phyloP scores from a whole-genome alignment of 257 asterid genomes.

The Ophiorrhiza pumila region DNA sequence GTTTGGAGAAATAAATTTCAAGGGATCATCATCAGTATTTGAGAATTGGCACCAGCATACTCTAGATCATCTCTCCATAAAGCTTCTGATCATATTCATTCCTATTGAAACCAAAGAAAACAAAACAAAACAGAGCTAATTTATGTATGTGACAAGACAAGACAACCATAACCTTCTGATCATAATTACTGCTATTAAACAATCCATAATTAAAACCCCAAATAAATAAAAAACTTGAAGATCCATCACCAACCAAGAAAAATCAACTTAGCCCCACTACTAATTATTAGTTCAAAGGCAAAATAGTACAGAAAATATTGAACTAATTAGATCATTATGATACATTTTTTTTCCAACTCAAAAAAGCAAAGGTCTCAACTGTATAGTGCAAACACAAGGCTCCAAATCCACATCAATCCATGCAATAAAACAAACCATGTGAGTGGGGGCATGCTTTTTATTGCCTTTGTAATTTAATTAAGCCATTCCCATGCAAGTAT shows the following conservation, averaged over 20 bases:
- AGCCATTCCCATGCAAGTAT: constrained; percentile 17
- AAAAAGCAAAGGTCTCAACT: background rate
- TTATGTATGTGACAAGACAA: too few species aligned
- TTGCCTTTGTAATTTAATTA: background rate
- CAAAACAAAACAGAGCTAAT: too few species aligned
- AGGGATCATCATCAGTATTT: too few species aligned
- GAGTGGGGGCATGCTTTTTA: constrained; percentile 13
- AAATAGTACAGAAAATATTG: background rate
- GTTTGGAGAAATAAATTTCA: too few species aligned
- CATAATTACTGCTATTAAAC: background rate
- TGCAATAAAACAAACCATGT: constrained; percentile 29
- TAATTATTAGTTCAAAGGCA: background rate
- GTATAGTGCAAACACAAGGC: background rate
- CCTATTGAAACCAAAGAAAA: too few species aligned
- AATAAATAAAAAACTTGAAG: background rate
- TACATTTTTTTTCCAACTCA: background rate
- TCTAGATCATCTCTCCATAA: too few species aligned
- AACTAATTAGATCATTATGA: background rate
- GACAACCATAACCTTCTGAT: too few species aligned
- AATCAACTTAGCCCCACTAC: background rate
- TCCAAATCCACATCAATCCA: constrained; percentile 17
- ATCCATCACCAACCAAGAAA: background rate
- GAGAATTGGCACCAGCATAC: too few species aligned
- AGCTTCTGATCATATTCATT: too few species aligned
- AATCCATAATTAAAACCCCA: background rate